These are phyloP conservation scores for Fraxinus dipetala DNA, from an alignment of 305 asterid genomes.

Conservation along the genomic window DNA sequence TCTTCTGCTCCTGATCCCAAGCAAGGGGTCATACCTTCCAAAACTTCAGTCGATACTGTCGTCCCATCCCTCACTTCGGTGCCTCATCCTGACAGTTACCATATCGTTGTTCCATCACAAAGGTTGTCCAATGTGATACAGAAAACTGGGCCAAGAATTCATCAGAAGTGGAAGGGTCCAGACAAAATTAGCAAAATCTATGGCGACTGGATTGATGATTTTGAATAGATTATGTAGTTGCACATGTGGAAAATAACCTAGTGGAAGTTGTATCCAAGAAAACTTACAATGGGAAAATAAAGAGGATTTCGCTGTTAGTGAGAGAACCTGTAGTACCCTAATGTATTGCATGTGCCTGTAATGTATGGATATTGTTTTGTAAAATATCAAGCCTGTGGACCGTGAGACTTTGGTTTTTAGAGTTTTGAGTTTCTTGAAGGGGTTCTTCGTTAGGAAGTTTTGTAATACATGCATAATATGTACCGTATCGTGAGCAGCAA, in stretches of 20 bases:
- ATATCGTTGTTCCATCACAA: conserved; percentile 50
- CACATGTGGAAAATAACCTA: neutral
- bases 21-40: conserved; percentile 39
- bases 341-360: neutral
- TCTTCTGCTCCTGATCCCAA: conserved; percentile 45
- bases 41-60: conserved; percentile 32
- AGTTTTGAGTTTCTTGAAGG: neutral
- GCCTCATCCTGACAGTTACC: conserved; percentile 57
- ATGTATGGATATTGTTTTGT: conserved; percentile 26
- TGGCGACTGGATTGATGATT: conserved; percentile 95
- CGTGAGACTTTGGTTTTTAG: neutral
- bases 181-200: conserved; percentile 82
- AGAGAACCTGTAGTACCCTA: neutral
- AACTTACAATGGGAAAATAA: neutral
- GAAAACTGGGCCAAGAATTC: conserved; percentile 52
- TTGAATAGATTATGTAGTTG: conserved; percentile 26
- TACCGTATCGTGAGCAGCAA: neutral
- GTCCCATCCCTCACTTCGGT: conserved; percentile 35
- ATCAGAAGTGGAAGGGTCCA: conserved; percentile 86
- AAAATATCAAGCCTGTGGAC: conserved; percentile 21
- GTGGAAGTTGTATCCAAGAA: neutral
- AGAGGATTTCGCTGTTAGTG: neutral
- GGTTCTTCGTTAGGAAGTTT: neutral
- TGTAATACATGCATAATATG: neutral
- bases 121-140: conserved; percentile 49